A percentile compares a stretch with the other conserved stretches of the same genome.
Conservation (phyloP, 2,329 filamentous ascomycete genomes). For the Penicillium sumatraense region DNA sequence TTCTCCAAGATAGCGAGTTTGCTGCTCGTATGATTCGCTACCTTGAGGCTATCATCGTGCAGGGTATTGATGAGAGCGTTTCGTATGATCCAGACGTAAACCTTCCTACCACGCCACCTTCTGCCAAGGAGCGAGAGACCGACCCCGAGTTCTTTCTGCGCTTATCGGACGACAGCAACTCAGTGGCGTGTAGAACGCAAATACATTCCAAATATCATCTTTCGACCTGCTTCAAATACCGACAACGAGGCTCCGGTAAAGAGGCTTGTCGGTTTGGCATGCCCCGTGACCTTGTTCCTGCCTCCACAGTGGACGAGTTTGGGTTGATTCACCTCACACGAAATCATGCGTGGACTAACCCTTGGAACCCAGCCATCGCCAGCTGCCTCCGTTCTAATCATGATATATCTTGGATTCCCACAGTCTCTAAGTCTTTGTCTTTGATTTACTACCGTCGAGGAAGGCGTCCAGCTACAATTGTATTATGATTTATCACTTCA, state of each 20-base stretch:
- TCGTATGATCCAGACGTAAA: no score
- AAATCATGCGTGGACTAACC: slow-evolving; percentile 10
- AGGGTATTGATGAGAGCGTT: neutral
- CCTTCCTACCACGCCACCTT: neutral
- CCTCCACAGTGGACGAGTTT: slow-evolving; percentile 3
- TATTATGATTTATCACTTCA: no score
- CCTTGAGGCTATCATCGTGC: neutral
- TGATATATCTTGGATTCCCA: slow-evolving; percentile 15
- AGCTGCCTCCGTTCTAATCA: slow-evolving; percentile 13
- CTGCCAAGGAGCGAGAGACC: neutral
- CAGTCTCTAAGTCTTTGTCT: slow-evolving; percentile 6
- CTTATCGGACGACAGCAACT: neutral
- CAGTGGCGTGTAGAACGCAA: slow-evolving; percentile 7
- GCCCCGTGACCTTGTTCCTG: slow-evolving; percentile 2
- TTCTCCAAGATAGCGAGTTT: neutral
- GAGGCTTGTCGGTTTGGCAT: slow-evolving; percentile 8
- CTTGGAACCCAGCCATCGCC: slow-evolving; percentile 10
- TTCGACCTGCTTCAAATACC: slow-evolving; percentile 19
- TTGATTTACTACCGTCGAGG: slow-evolving; percentile 14
- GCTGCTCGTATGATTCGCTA: neutral
- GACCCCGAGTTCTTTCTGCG: neutral
- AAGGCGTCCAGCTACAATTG: no score
- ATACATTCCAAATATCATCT: slow-evolving; percentile 11
- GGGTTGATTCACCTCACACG: slow-evolving; percentile 7
- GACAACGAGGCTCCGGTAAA: neutral